A percentile compares a stretch with the other conserved stretches of the same genome.
phyloP scores from a whole-genome alignment of 306 rosid genomes.

The Prunus salicina region DNA sequence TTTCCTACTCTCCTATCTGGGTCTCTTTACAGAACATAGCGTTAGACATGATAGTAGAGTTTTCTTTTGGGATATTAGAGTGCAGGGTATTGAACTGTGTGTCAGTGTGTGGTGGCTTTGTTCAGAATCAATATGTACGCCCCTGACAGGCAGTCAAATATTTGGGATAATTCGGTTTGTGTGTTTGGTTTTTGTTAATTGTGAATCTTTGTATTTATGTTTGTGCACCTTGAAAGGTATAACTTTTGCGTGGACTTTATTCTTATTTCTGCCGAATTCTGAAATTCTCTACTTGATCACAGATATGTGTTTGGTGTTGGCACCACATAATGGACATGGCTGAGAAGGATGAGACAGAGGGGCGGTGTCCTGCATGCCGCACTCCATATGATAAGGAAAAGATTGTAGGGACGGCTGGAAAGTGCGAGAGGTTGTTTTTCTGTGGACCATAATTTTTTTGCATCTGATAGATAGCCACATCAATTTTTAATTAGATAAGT shows the following conservation, averaged over 20 bases:
- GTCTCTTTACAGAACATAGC: no score
- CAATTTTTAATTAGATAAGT: background rate
- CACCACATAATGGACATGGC: constrained; percentile 98
- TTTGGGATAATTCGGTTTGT: background rate
- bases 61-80: background rate
- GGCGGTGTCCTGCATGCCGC: constrained; percentile 98
- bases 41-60: no score
- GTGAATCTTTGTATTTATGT: background rate
- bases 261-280: background rate
- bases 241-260: background rate
- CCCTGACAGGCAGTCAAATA: background rate
- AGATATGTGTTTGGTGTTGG: constrained; percentile 99
- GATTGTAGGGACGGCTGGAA: constrained; percentile 90
- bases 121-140: background rate
- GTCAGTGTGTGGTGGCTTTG: background rate
- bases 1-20: no score
- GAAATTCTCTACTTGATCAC: constrained; percentile 25
- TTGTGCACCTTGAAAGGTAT: background rate
- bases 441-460: constrained; percentile 13
- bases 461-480: constrained; percentile 3
- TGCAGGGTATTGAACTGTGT: background rate
- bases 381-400: constrained; percentile 89
- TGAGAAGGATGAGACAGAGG: constrained; percentile 94
- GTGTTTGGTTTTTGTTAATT: background rate
- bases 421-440: constrained; percentile 70